Conservation (phyloP, 2,329 filamentous ascomycete species). For the Fusarium gaditjirri region DNA sequence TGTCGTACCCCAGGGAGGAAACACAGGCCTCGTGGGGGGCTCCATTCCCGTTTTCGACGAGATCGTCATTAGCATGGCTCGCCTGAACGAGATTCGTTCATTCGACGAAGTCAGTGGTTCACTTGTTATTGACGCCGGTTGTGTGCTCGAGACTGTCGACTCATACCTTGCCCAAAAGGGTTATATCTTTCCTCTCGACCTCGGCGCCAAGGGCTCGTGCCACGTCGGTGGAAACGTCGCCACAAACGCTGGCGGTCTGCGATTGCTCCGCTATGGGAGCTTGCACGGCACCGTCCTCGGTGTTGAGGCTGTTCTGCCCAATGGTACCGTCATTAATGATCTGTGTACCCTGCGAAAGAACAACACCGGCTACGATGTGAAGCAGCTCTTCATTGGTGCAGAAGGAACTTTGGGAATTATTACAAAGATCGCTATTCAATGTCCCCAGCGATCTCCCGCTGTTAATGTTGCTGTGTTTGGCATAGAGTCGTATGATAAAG, state of each 20-base stretch:
- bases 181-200: slow-evolving; percentile 93
- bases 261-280: slow-evolving; percentile 91
- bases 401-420: slow-evolving; percentile 97
- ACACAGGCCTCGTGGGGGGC: slow-evolving; percentile 94
- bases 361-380: slow-evolving; percentile 97
- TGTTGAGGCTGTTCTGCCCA: slow-evolving; percentile 90
- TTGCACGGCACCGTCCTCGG: slow-evolving; percentile 93
- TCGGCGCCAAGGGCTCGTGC: slow-evolving; percentile 98
- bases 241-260: slow-evolving; percentile 92
- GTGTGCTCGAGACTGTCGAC: slow-evolving; percentile 90
- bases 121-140: slow-evolving; percentile 89
- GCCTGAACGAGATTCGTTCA: slow-evolving; percentile 90
- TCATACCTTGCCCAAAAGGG: slow-evolving; percentile 83
- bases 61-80: slow-evolving; percentile 89
- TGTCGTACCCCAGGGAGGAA: slow-evolving; percentile 96
- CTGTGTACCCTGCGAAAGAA: slow-evolving; percentile 92
- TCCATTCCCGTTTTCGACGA: slow-evolving; percentile 98
- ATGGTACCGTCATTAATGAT: slow-evolving; percentile 92
- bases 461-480: slow-evolving; percentile 97
- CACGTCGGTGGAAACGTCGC: slow-evolving; percentile 96
- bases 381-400: slow-evolving; percentile 94
- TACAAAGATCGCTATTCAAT: slow-evolving; percentile 88
- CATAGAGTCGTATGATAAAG: slow-evolving; percentile 88
- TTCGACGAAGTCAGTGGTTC: slow-evolving; percentile 95
- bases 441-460: slow-evolving; percentile 85